Evolutionary conservation across 192 early-diverging fungal species (phyloP).

Genomic region (Podochytrium sp.): DNA sequence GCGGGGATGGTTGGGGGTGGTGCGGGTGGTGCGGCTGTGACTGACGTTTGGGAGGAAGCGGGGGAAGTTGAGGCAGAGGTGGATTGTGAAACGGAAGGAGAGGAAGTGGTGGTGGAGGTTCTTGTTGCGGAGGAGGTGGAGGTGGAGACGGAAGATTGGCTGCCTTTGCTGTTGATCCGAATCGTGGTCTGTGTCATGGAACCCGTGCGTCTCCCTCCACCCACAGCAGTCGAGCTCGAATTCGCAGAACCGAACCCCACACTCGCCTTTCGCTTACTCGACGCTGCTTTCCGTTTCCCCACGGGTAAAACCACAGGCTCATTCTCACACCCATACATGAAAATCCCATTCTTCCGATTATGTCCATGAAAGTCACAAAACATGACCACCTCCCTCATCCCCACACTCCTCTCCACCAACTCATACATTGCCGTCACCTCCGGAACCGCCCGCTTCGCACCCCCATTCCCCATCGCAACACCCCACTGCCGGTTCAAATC

Average conservation of each 20-base stretch:
- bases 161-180: background rate
- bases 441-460: conserved; percentile 6
- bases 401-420: conserved; percentile 30
- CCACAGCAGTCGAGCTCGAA: too few species aligned
- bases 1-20: background rate
- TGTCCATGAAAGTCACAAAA: conserved; percentile 55
- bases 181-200: background rate
- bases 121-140: background rate
- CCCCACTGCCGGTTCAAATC: conserved; percentile 53
- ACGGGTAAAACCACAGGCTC: too few species aligned
- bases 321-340: conserved; percentile 54
- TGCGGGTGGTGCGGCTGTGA: background rate
- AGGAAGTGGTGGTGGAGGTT: too few species aligned
- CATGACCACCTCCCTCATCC: conserved; percentile 31
- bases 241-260: too few species aligned
- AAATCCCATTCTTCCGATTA: conserved; percentile 49
- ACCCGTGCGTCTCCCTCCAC: background rate
- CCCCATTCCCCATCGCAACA: background rate
- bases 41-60: background rate
- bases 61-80: background rate
- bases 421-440: conserved; percentile 33
- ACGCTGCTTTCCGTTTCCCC: too few species aligned
- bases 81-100: too few species aligned
- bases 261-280: too few species aligned
- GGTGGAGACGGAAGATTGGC: background rate